These are phyloP conservation scores for Pisolithus sp. DNA, from an alignment of 768 basidiomycete species.

Conservation along the genomic window DNA sequence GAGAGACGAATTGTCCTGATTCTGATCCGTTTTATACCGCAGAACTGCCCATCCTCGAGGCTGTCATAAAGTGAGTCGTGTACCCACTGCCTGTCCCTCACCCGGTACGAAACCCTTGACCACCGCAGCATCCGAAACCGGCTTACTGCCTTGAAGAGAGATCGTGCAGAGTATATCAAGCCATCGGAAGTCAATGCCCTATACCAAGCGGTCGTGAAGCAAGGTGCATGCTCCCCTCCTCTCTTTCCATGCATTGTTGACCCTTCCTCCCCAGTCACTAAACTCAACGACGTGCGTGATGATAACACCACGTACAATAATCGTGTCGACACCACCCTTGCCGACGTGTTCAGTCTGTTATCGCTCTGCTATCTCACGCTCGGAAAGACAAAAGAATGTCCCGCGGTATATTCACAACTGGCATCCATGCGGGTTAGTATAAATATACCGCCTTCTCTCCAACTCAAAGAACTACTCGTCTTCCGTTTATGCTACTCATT, in stretches of 20 bases:
- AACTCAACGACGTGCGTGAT: constrained; percentile 85
- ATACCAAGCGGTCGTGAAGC: constrained; percentile 89
- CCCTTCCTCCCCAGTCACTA: constrained; percentile 54
- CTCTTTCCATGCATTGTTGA: not conserved
- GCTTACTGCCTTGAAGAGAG: constrained; percentile 89
- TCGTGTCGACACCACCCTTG: constrained; percentile 88
- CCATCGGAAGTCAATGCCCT: constrained; percentile 88
- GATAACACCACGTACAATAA: constrained; percentile 73
- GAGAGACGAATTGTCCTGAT: constrained; percentile 9
- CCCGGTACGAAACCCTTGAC: constrained; percentile 19
- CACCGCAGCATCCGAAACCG: constrained; percentile 81
- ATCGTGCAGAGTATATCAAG: constrained; percentile 88
- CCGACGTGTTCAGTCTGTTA: constrained; percentile 92
- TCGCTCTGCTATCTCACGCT: constrained; percentile 98
- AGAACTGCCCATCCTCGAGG: constrained; percentile 93
- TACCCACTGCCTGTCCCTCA: constrained; percentile 9
- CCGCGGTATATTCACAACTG: constrained; percentile 93
- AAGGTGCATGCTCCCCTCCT: constrained; percentile 49
- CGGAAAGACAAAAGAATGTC: constrained; percentile 90
- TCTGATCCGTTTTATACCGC: constrained; percentile 24
- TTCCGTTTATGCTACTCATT: constrained; percentile 2
- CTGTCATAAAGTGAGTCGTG: constrained; percentile 72
- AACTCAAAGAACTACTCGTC: not conserved
- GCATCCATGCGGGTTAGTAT: constrained; percentile 89
- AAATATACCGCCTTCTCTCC: constrained; percentile 1